A percentile compares a stretch with the other conserved stretches of the same genome.
phyloP scores from a whole-genome alignment of 371 early-diverging fungal genomes.

The Mucor circinelloides region DNA sequence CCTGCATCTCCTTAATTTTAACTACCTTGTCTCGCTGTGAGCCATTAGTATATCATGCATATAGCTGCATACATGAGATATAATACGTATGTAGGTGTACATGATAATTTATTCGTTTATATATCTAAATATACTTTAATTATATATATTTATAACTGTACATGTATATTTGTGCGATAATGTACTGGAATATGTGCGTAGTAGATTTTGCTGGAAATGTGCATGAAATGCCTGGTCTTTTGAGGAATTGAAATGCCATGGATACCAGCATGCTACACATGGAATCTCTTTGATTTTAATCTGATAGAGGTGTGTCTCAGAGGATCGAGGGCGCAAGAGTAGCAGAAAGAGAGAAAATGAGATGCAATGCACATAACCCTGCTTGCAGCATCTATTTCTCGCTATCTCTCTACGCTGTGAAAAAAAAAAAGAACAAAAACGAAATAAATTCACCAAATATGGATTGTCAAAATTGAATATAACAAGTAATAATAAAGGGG shows the following conservation, averaged over 20 bases:
- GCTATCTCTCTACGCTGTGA: background rate
- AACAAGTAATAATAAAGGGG: constrained; percentile 32
- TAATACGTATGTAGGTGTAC: constrained; percentile 57
- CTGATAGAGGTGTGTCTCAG: background rate
- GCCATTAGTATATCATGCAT: constrained; percentile 45
- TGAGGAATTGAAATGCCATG: too few species aligned
- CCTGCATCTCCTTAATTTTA: constrained; percentile 1
- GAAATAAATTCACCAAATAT: constrained; percentile 33
- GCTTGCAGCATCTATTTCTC: constrained; percentile 12
- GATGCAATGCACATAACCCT: constrained; percentile 23
- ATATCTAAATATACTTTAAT: background rate
- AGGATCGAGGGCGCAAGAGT: background rate
- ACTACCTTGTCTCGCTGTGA: background rate
- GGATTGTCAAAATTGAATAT: constrained; percentile 31
- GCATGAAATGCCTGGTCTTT: background rate
- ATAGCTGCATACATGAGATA: constrained; percentile 72
- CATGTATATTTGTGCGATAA: background rate
- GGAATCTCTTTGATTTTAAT: background rate
- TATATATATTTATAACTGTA: background rate
- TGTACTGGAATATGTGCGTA: background rate
- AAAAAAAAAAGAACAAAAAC: constrained; percentile 24
- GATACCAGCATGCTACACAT: background rate
- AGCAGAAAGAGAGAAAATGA: background rate
- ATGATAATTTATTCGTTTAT: constrained; percentile 1
- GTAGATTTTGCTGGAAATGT: background rate